Conservation (phyloP, 352 stramenopile species). For the Phytophthora quininea region DNA sequence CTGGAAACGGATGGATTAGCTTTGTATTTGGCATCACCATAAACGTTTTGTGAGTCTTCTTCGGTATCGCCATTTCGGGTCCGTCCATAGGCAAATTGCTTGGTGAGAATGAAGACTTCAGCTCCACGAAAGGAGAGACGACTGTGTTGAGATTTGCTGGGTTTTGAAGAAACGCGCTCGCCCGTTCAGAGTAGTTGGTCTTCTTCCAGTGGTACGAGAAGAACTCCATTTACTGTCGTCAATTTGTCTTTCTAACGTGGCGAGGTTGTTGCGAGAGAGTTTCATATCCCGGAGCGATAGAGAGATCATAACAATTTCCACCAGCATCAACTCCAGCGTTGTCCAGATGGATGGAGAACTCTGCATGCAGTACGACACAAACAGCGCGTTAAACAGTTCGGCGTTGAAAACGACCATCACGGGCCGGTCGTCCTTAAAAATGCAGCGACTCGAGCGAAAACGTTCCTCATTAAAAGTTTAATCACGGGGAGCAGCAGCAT, state of each 20-base stretch:
- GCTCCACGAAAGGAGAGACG: neutral
- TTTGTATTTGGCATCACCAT: neutral
- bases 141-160: neutral
- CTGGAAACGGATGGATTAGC: neutral
- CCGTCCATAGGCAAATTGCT: neutral
- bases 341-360: slow-evolving; percentile 22
- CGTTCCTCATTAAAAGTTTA: slow-evolving; percentile 14
- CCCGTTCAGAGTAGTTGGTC: slow-evolving; percentile 2
- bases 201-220: neutral
- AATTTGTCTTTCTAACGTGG: slow-evolving; percentile 1
- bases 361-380: slow-evolving; percentile 29
- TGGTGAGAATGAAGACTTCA: neutral
- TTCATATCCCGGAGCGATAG: slow-evolving; percentile 13
- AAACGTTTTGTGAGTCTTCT: neutral
- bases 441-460: slow-evolving; percentile 9
- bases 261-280: neutral
- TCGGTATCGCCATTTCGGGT: neutral
- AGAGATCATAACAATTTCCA: slow-evolving; percentile 4
- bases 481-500: slow-evolving; percentile 16
- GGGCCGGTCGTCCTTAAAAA: slow-evolving; percentile 20
- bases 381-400: slow-evolving; percentile 26
- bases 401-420: slow-evolving; percentile 26
- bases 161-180: slow-evolving; percentile 3
- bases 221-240: neutral
- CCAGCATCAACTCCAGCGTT: slow-evolving; percentile 14